phyloP scores from a whole-genome alignment of 768 basidiomycete genomes.

The Suillus tomentosus region DNA sequence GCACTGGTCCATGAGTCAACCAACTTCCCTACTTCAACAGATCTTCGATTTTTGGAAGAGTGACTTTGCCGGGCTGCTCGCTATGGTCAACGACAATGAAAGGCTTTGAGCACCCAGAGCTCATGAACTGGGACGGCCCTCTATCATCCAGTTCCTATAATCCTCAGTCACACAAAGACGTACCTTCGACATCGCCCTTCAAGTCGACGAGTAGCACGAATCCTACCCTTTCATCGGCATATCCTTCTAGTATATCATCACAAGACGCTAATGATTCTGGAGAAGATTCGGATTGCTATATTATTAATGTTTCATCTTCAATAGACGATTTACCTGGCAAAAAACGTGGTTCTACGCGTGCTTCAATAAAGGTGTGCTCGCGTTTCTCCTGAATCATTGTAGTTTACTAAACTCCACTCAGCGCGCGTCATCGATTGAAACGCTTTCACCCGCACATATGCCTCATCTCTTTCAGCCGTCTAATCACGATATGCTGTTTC shows the following conservation, averaged over 20 bases:
- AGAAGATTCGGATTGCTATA: slow-evolving; percentile 1
- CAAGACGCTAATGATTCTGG: not conserved
- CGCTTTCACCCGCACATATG: slow-evolving; percentile 12
- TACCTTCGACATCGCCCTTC: not conserved
- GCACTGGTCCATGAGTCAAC: too few species aligned
- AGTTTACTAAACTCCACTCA: slow-evolving; percentile 9
- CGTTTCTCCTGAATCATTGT: slow-evolving; percentile 11
- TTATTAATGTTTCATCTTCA: not conserved
- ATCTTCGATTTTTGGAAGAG: slow-evolving; percentile 6
- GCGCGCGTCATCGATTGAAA: slow-evolving; percentile 15
- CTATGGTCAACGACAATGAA: slow-evolving; percentile 1
- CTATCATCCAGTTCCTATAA: not conserved
- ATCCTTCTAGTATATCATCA: slow-evolving; percentile 5
- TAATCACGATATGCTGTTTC: slow-evolving; percentile 7
- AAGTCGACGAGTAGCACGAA: not conserved
- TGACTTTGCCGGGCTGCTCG: slow-evolving; percentile 4
- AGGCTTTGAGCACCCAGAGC: not conserved
- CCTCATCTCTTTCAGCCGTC: slow-evolving; percentile 16
- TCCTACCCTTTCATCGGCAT: not conserved
- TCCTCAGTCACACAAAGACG: not conserved
- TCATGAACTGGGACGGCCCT: not conserved
- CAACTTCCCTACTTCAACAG: too few species aligned
- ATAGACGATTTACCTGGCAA: not conserved
- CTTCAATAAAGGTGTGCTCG: slow-evolving; percentile 18
- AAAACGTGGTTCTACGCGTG: slow-evolving; percentile 15